These are phyloP conservation scores for Tylopilus cervinicoccineus DNA, from an alignment of 768 basidiomycete species.

Conservation along the genomic window DNA sequence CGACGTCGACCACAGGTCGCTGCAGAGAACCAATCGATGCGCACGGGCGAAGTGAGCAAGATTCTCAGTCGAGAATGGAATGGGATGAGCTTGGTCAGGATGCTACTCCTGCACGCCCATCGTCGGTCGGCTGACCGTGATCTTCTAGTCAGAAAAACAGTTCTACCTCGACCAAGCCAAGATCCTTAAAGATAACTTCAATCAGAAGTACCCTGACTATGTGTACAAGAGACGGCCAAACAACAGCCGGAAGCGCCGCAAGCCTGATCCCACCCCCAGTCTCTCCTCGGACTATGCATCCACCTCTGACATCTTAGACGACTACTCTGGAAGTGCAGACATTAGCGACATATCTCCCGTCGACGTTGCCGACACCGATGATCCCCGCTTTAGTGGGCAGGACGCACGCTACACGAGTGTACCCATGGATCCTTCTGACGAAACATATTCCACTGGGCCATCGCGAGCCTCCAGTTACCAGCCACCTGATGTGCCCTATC, in stretches of 20 bases:
- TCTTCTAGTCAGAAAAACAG: conserved; percentile 66
- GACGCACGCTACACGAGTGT: conserved; percentile 22
- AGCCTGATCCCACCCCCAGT: conserved; percentile 32
- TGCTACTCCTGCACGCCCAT: neutral
- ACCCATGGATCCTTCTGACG: conserved; percentile 19
- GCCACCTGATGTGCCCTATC: conserved; percentile 21
- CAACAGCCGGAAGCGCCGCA: conserved; percentile 70
- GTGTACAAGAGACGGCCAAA: conserved; percentile 86
- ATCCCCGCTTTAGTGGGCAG: conserved; percentile 12
- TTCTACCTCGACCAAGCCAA: conserved; percentile 88
- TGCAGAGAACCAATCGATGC: conserved; percentile 84
- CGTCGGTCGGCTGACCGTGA: conserved; percentile 15
- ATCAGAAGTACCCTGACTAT: conserved; percentile 83
- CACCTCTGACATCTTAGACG: conserved; percentile 33
- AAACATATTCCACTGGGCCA: conserved; percentile 10
- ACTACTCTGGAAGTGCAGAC: conserved; percentile 23
- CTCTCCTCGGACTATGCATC: conserved; percentile 29
- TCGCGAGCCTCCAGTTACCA: conserved; percentile 25
- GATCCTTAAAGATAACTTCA: conserved; percentile 81
- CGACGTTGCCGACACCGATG: conserved; percentile 28
- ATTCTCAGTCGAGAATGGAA: conserved; percentile 86
- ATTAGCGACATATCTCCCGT: conserved; percentile 40
- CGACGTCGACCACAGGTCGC: conserved; percentile 79
- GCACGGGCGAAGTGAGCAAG: conserved; percentile 88
- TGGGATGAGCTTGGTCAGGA: conserved; percentile 65